Evolutionary conservation across 495 filamentous ascomycete species (phyloP).

Genomic region (Tuber aestivum): DNA sequence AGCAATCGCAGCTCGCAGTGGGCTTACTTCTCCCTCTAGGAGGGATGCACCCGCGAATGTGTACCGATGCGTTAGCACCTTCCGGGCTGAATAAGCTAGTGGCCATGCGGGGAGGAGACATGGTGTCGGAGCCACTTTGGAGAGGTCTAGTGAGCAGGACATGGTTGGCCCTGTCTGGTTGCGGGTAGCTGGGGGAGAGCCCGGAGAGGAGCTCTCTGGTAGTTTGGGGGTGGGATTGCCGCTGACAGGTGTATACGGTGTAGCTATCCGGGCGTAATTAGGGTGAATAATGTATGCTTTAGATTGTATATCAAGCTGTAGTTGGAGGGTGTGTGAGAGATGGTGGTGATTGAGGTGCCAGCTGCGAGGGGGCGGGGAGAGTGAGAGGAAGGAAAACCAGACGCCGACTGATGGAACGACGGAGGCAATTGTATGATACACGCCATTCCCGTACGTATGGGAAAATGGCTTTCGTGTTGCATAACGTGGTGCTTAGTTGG

Average conservation of each 20-base stretch:
- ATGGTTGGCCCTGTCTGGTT: background rate
- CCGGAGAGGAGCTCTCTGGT: too few relatives aligned
- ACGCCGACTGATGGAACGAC: background rate
- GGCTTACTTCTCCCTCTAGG: too few relatives aligned
- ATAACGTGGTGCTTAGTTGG: background rate
- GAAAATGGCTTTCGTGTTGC: background rate
- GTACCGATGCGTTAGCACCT: too few relatives aligned
- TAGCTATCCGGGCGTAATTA: background rate
- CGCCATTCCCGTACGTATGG: background rate
- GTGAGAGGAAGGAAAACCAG: background rate
- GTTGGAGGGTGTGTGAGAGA: background rate
- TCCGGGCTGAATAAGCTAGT: too few relatives aligned
- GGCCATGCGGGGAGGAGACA: constrained; percentile 50
- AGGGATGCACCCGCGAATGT: too few relatives aligned
- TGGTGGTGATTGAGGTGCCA: background rate
- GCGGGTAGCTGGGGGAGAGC: too few relatives aligned
- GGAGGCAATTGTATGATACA: background rate
- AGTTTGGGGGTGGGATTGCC: too few relatives aligned
- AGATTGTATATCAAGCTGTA: background rate
- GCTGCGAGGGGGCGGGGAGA: background rate
- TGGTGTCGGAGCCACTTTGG: constrained; percentile 20
- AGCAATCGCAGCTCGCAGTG: too few relatives aligned
- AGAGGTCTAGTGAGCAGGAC: constrained; percentile 16
- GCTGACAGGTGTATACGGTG: too few relatives aligned
- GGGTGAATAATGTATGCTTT: background rate